Evolutionary conservation across 805 yeast species (phyloP), one percentile per base, ranked within the genome.

Genomic region (Candida saitoana): DNA sequence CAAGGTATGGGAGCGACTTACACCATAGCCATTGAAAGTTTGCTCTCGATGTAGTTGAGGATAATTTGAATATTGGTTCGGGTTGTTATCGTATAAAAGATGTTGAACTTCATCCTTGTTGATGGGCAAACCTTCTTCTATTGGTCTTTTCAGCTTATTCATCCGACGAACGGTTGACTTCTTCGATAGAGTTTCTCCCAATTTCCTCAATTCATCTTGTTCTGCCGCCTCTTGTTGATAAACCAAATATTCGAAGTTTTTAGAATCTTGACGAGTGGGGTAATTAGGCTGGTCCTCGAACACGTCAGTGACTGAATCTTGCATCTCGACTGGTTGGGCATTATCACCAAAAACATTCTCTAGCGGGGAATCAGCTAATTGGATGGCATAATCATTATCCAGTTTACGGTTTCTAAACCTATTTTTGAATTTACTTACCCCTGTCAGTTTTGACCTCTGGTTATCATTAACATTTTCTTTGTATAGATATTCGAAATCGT

Each of bases 161-260:
- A 55, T 41, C 33, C 49, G 59, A 29, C 71, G 54, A 3, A 64
- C 67, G 3, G 72, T 59, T 3, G 60, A 44, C 25, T 60, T 64
- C 36, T 57, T 52, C 1, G 71, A 56, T 37, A 69, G 51, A 22
- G 65, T 55, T 39, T 62, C 65, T 2, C 74, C 72, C 37, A 69
- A 51, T 36, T 53, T 57, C 27, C 66, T 48, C 30, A 69, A 55
- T 46, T 63, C 69, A 22, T 56, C 60, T 44, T 57, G 59, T 25
- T 50, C 42, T 24, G 24, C 42, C 9, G 29, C 33, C 19, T 45
- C 42, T 11, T 42, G 16, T 11, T 29, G 36, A 14, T 22, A 11
- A 16, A 20, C 18, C 15, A 31, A 18, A 14, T 29, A 38, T n/a
- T 38, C 36, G n/a, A 24, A 20, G 8, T 22, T 36, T 6, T n/a